phyloP scores from a whole-genome alignment of 441 rosid species.

The Arabidopsis lyrata region DNA sequence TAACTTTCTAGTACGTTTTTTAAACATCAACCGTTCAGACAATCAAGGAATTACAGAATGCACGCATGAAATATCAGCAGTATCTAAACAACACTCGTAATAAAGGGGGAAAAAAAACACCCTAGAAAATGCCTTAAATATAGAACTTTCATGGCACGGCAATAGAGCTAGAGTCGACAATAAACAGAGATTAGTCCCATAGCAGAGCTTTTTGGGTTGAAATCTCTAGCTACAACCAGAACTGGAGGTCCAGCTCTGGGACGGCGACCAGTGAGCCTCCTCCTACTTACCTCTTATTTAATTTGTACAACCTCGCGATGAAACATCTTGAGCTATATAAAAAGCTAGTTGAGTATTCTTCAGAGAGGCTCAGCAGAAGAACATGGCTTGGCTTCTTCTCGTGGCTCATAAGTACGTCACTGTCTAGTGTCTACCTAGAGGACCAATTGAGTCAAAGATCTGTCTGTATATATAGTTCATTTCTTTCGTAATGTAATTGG shows the following conservation, averaged over 20 bases:
- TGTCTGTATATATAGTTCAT: not conserved
- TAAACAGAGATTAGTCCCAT: not conserved
- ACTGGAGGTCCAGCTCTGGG: not conserved
- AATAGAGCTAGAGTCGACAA: not conserved
- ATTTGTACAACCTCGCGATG: too few relatives aligned
- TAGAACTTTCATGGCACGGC: not conserved
- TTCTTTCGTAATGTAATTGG: too few relatives aligned
- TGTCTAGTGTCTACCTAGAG: conserved; percentile 28
- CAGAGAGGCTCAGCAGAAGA: conserved; percentile 30
- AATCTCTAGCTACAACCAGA: not conserved
- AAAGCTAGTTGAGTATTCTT: conserved; percentile 32
- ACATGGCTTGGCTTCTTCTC: conserved; percentile 39
- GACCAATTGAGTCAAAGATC: not conserved
- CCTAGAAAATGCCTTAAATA: not conserved
- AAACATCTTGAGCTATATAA: conserved; percentile 17
- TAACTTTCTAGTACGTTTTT: not conserved
- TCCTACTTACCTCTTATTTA: too few relatives aligned
- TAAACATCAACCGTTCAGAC: too few relatives aligned
- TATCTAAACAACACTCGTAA: too few relatives aligned
- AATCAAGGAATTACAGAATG: too few relatives aligned
- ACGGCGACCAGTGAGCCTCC: too few relatives aligned
- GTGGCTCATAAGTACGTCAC: conserved; percentile 19
- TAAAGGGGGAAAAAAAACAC: too few relatives aligned
- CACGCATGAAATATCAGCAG: too few relatives aligned
- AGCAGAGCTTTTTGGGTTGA: not conserved